phyloP scores from a whole-genome alignment of 768 basidiomycete species.

The Phanerodontia chrysosporium region DNA sequence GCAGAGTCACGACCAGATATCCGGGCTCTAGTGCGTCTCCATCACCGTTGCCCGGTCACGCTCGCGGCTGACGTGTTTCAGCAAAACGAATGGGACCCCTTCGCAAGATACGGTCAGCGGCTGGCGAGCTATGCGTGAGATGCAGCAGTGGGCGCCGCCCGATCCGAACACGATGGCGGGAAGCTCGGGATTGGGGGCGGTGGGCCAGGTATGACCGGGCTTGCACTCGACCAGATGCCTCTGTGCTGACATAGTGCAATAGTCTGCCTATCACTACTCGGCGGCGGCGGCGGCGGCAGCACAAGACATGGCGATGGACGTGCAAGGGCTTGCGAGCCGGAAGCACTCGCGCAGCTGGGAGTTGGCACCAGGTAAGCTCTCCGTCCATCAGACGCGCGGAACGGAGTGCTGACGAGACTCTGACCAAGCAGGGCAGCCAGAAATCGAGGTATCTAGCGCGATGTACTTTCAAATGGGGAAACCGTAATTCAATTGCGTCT shows the following conservation, averaged over 20 bases:
- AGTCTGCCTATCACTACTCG: constrained; percentile 1
- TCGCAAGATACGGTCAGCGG: neutral
- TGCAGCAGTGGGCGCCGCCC: constrained; percentile 6
- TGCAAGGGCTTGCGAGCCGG: constrained; percentile 19
- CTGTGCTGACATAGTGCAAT: too few species aligned
- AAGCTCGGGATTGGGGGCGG: neutral
- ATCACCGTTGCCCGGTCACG: neutral
- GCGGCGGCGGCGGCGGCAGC: neutral
- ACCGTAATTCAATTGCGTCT: neutral
- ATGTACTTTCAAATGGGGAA: constrained; percentile 2
- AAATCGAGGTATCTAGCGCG: constrained; percentile 20
- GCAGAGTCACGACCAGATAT: constrained; percentile 10
- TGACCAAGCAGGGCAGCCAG: constrained; percentile 13
- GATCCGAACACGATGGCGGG: constrained; percentile 5
- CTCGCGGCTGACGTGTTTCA: neutral
- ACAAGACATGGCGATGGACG: constrained; percentile 20
- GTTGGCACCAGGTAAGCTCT: constrained; percentile 18
- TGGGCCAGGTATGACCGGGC: constrained; percentile 6
- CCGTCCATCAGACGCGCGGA: neutral
- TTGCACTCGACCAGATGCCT: too few species aligned
- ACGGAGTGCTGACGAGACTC: neutral
- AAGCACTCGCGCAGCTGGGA: constrained; percentile 27
- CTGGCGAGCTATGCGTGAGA: constrained; percentile 8
- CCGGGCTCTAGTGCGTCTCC: constrained; percentile 4
- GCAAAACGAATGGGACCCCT: constrained; percentile 3